Evolutionary conservation across 1,284 basidiomycete genomes (phyloP), one percentile per base, ranked within the genome.

Genomic region (Puccinia polysora): DNA sequence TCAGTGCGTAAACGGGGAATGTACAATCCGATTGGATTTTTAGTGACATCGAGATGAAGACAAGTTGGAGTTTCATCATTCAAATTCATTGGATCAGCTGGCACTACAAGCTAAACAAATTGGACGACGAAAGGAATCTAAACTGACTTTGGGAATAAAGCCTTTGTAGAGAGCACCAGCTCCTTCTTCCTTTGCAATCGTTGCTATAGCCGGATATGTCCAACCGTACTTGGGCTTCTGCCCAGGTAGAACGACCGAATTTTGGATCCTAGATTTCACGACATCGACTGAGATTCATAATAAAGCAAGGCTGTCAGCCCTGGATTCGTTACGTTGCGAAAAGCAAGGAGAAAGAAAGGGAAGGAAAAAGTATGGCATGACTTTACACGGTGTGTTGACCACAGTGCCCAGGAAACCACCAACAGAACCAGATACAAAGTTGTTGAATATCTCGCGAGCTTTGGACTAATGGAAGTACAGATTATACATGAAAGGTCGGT

Each of bases 251-350:
- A 83, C 85, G 62, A 83, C 84, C 40, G 86, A 82, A 70, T 90
- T 89, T 81, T 95, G 92, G 67, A 98, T 93, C 69, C 96, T 88
- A 25, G 91, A 94, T 82, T 98, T 98, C 76, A 97, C 91, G 73
- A 98, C 91, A 84, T 94, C 80, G 56, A 78, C 78, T 78, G 64
- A 52, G 14, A 47, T 32, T 5, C 2, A 77, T 85, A 86, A 79
- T 87, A 86, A 74, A 87, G 87, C 83, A 89, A 90, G 14, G 89
- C 64, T 59, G 52, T 49, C 20, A 58, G 45, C 4, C 12, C 25
- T 14, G 3, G 14, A 15, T n/a, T 49, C 45, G 45, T 49, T 23
- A 23, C 45, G 5, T 23, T 30, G 5, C 4, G 32, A 5, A 6
- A 12, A 52, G 10, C 45, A 1, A 65, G 5, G 4, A n/a, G n/a